Evolutionary conservation across 331 rosid genomes (phyloP), one percentile per base, ranked within the genome.

Genomic region (Telfairia occidentalis): DNA sequence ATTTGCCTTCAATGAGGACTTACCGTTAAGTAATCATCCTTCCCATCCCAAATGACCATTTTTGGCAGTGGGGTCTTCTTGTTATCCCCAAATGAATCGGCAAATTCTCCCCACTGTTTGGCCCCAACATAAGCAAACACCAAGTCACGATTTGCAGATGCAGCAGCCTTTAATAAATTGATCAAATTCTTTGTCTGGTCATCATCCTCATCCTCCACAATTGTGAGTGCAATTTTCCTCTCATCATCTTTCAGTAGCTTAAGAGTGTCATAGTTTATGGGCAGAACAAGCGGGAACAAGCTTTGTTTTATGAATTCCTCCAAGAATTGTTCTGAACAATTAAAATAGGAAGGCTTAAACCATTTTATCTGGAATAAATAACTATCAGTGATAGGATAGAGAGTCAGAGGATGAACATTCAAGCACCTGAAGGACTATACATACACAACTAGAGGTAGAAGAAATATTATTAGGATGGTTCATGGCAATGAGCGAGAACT

Each of bases 101-200:
- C 90, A 78, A 95, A 95, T 37, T 92, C 96, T 24, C 78, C 97
- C 83, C 85, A 81, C 83, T 95, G 99, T 80, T 79, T 81, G 80
- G 86, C 79, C 75, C 99, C 97, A 53, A 92, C 96, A 46, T 87
- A 90, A 79, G 96, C 89, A 85, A 95, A 95, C 77, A 95, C 80
- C 75, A 95, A 82, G 83, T 92, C 96, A 7, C 92, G 96, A 63
- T 95, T 95, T 16, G 96, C 99, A 28, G 96, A 90, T 71, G 99
- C 99, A 64, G 96, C 97, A 72, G 88, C 96, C 84, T 84, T 91
- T 81, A 95, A 82, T 81, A 90, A 78, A 87, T 89, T 86, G 64
- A 89, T 58, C 80, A 92, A 82, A 26, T 87, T 88, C 80, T 77
- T 89, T 53, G 96, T 76, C 50, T 82, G 83, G 74, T 87, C 99